Base-by-base conservation (phyloP, 2,329 filamentous ascomycete species). In the Diplodia sapinea region DNA sequence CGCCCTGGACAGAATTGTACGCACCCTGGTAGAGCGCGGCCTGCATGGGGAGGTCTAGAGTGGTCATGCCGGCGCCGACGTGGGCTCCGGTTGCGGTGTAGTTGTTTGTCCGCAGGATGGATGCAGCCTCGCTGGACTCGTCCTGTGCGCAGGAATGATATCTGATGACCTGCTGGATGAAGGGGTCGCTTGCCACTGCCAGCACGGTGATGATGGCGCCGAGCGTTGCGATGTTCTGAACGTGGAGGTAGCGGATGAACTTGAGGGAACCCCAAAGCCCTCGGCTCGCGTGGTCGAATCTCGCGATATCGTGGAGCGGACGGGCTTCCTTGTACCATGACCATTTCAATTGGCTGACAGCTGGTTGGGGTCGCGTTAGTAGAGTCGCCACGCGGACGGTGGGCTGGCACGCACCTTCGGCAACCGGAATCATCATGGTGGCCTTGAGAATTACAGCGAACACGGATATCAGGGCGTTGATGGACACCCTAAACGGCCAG, bases 361-460 rank as follows among this genome's bases (percentile, higher is more conserved):
- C 56, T 61, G 23, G 4, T 20, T 15, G 7, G 12, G 31, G 23
- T 5, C 7, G 9, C 17, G 26, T 61, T 49, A 61, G 56, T 23
- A 8, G 13, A 13, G 31, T 17, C 17, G 4, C 3, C 23, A 17
- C 1, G 15, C 38, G 13, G 12, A 15, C 13, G 31, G 9, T 3
- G 13, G 49, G 6, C 12, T 9, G 3, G 4, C 1, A 47, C 23
- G 8, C 40, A 61, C 56, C 56, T 47, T 61, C 56, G 23, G 56
- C 29, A 49, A 61, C 56, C 20, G 56, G 56, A 11, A 61, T 49
- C 56, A 61, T 29, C 20, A 61, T n/a, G 20, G 56, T 61, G 38
- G 38, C 56, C 43, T 61, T 61, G 57, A 61, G 57, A 4, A 61
- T 61, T 8, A 61, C 57, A 7, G 57, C 38, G 31, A 61, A 61